Conservation (phyloP, 495 filamentous ascomycete species). For the Sabuloglossum arenarium region DNA sequence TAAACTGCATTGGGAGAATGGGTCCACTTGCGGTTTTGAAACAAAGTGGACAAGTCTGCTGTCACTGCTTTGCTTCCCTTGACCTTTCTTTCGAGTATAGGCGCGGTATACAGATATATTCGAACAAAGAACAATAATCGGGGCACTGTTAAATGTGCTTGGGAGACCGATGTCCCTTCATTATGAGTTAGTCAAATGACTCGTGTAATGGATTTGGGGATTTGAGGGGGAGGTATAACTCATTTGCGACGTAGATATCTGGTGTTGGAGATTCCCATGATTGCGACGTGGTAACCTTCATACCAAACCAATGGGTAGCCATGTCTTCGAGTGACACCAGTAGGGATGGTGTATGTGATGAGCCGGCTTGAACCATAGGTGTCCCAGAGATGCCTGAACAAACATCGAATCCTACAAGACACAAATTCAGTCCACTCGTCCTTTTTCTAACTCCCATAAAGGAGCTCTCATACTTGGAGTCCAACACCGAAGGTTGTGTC, state of each 20-base stretch:
- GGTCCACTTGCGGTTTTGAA: neutral
- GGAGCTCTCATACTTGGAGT: neutral
- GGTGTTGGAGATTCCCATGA: neutral
- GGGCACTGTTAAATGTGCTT: neutral
- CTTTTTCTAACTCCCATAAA: constrained; percentile 7
- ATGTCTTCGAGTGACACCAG: constrained; percentile 15
- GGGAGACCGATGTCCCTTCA: neutral
- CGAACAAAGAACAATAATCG: neutral
- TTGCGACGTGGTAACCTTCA: constrained; percentile 11
- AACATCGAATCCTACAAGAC: constrained; percentile 17
- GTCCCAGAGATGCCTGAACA: constrained; percentile 14
- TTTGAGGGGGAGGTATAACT: neutral
- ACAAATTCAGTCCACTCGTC: constrained; percentile 13
- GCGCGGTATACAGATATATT: neutral
- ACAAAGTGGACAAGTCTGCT: neutral
- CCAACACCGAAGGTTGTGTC: neutral
- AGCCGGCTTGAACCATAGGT: constrained; percentile 14
- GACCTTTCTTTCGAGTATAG: neutral
- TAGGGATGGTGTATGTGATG: constrained; percentile 15
- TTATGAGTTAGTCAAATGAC: neutral
- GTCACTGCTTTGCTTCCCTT: neutral
- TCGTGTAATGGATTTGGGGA: neutral
- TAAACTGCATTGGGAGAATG: neutral
- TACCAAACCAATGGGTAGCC: constrained; percentile 20
- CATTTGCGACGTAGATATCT: constrained; percentile 20